Evolutionary conservation across 1,284 basidiomycete genomes (phyloP).

Genomic region (Phenoliferia sp.): DNA sequence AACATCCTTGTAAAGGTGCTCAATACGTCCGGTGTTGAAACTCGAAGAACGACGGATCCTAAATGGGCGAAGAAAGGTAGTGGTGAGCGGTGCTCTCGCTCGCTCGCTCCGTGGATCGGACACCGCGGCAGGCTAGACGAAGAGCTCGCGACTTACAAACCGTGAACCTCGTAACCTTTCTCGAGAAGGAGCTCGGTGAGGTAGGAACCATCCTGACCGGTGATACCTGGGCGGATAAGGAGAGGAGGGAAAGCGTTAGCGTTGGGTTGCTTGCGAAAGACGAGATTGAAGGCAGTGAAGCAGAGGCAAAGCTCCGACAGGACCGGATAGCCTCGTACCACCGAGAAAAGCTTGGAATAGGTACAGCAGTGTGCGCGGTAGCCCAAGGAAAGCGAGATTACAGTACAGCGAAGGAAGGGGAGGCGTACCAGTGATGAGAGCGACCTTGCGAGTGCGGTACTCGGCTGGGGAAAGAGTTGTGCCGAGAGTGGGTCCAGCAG

Average conservation of each 20-base stretch:
- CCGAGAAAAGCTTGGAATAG: background rate
- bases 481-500: constrained; percentile 8
- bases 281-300: background rate
- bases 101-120: background rate
- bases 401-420: background rate
- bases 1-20: constrained; percentile 81
- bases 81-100: background rate
- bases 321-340: background rate
- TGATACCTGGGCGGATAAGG: background rate
- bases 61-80: background rate
- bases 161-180: constrained; percentile 88
- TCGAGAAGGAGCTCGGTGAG: constrained; percentile 76
- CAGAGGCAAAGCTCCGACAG: background rate
- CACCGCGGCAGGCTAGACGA: constrained; percentile 3
- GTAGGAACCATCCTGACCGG: constrained; percentile 77
- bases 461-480: constrained; percentile 53
- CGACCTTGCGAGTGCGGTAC: constrained; percentile 79
- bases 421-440: constrained; percentile 72
- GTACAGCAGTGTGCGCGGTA: background rate
- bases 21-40: constrained; percentile 86
- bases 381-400: background rate
- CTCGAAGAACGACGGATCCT: constrained; percentile 89
- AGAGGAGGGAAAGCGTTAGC: background rate
- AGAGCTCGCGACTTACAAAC: constrained; percentile 23
- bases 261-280: too few relatives aligned